Evolutionary conservation across 371 early-diverging fungal genomes (phyloP), one percentile per base, ranked within the genome.

Genomic region (Lichtheimia ramosa): DNA sequence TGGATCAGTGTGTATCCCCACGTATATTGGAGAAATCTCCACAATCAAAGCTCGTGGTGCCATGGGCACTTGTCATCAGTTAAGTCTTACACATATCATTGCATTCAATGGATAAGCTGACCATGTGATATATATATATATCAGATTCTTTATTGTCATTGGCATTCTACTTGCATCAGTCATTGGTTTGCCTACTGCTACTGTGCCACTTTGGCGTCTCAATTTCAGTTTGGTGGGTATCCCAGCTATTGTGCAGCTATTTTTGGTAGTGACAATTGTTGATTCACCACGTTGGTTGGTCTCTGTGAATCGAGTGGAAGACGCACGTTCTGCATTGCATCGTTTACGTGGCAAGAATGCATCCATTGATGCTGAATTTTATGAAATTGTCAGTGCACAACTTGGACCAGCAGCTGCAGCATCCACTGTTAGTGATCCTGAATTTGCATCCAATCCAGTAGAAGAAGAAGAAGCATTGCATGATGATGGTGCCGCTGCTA

Each of bases 231-330:
- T 87, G 55, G 85, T 84, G 14, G 85, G 82, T n/a, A 73, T 91
- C 28, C 89, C 93, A 15, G 83, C 89, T 1, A 46, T 88, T 13
- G 48, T 87, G 8, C 92, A 95, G 63, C 70, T 83, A 46, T 62
- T 85, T 15, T 63, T 93, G 59, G 70, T 92, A 59, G 76, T 79
- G 0, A 81, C 86, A 34, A 82, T 90, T 54, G 86, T 89, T 48
- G 94, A 95, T 59, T 83, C 89, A 13, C 95, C 92, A 20, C 79
- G 83, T 16, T 90, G 89, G 68, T 72, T 90, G 21, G 73, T 89
- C 5, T 85, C 85, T 28, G 74, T 81, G 59, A 73, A 76, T 48
- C 72, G 70, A 7, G 65, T 81, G 1, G 77, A 83, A 12, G 86
- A 88, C 63, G 89, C 87, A 5, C 71, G 72, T 5, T 46, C 60